phyloP scores from a whole-genome alignment of 208 protist genomes.

The Naegleria gruberi region DNA sequence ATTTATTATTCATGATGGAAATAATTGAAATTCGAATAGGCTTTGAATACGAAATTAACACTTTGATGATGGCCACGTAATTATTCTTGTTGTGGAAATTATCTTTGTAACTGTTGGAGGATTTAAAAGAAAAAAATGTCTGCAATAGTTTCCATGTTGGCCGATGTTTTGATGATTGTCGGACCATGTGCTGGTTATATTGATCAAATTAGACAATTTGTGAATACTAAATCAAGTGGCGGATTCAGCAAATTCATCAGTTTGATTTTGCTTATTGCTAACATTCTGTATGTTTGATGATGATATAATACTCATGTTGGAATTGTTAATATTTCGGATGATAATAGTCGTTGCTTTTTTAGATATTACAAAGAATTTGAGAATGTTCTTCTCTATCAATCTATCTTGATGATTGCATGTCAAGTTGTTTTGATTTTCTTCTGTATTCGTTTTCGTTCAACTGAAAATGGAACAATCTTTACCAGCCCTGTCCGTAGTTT shows the following conservation, averaged over 20 bases:
- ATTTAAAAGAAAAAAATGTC: not conserved
- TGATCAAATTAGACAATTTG: slow-evolving; percentile 39
- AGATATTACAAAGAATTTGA: slow-evolving; percentile 16
- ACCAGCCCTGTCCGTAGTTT: not conserved
- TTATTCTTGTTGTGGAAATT: no score
- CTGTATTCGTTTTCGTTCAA: not conserved
- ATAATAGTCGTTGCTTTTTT: not conserved
- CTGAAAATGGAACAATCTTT: not conserved
- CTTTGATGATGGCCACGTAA: no score
- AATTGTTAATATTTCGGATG: no score
- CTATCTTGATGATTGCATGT: slow-evolving; percentile 4
- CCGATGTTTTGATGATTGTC: slow-evolving; percentile 38
- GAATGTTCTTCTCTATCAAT: not conserved
- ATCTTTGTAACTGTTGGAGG: no score
- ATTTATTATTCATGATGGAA: no score
- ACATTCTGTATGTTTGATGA: slow-evolving; percentile 28
- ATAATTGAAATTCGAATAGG: no score
- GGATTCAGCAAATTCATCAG: slow-evolving; percentile 35
- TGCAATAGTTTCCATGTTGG: not conserved
- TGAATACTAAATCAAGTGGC: not conserved
- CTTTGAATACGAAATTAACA: no score
- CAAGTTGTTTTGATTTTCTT: slow-evolving; percentile 9
- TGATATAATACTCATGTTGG: not conserved
- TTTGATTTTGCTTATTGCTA: slow-evolving; percentile 34
- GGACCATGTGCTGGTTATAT: slow-evolving; percentile 40